Conservation (phyloP, 192 early-diverging fungal species). For the Oehlia diaphana region DNA sequence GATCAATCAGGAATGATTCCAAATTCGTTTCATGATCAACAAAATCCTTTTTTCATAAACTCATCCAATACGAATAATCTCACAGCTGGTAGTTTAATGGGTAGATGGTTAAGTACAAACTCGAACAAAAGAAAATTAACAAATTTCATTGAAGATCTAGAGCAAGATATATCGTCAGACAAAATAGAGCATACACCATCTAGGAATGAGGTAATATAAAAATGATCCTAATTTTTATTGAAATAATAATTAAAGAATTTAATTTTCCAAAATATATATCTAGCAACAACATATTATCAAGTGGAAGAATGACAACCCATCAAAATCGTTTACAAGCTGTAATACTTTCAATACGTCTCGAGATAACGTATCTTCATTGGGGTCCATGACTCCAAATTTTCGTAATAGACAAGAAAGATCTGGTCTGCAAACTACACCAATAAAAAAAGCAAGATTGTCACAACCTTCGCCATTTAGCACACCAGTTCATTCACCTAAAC, state of each 20-base stretch:
- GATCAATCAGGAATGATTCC: neutral
- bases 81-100: neutral
- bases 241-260: too few relatives aligned
- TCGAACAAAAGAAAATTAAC: neutral
- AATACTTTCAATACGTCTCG: neutral
- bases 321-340: too few relatives aligned
- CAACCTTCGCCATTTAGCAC: neutral
- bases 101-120: neutral
- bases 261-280: neutral
- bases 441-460: neutral
- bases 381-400: neutral
- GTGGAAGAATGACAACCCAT: neutral
- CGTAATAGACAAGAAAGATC: neutral
- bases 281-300: neutral
- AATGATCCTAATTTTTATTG: neutral
- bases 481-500: neutral
- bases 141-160: neutral
- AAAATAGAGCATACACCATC: neutral
- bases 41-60: neutral
- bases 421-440: neutral
- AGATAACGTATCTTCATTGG: neutral
- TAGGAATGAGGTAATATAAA: neutral
- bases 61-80: neutral
- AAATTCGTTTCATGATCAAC: neutral
- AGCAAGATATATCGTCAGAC: neutral